These are phyloP conservation scores for Mortierella sp. DNA, from an alignment of 371 early-diverging fungal genomes.

Conservation along the genomic window DNA sequence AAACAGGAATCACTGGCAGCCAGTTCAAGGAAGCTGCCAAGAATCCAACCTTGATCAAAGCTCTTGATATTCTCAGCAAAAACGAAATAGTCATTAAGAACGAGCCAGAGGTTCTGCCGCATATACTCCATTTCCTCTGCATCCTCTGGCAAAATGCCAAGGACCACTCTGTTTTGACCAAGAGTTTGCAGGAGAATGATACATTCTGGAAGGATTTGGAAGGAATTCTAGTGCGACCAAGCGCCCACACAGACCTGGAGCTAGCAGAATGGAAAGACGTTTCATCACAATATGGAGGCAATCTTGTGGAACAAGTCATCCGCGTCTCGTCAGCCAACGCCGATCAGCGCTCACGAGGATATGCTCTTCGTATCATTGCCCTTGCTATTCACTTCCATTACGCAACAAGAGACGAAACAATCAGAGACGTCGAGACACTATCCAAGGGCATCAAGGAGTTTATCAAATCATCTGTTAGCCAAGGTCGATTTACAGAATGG, in stretches of 20 bases:
- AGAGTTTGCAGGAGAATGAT: conserved; percentile 33
- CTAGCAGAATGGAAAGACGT: conserved; percentile 26
- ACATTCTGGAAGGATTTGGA: conserved; percentile 45
- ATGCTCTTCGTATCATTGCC: conserved; percentile 47
- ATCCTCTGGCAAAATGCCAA: conserved; percentile 51
- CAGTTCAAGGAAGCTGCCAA: conserved; percentile 38
- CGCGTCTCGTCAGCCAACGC: conserved; percentile 30
- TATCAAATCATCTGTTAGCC: conserved; percentile 15
- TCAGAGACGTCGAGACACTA: conserved; percentile 22
- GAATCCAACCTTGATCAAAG: conserved; percentile 39
- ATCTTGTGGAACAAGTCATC: conserved; percentile 22
- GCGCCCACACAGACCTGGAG: conserved; percentile 30
- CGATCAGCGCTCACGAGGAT: conserved; percentile 34
- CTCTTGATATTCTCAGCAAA: conserved; percentile 32
- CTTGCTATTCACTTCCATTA: conserved; percentile 44
- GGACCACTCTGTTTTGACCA: conserved; percentile 44
- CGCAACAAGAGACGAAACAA: conserved; percentile 8
- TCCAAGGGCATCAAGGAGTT: conserved; percentile 44
- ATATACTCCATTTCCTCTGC: conserved; percentile 42
- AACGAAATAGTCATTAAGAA: conserved; percentile 9
- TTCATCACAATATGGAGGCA: conserved; percentile 20
- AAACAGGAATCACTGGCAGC: conserved; percentile 24
- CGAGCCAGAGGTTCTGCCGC: conserved; percentile 41
- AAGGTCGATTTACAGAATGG: conserved; percentile 36
- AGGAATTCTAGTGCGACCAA: conserved; percentile 23